phyloP scores from a whole-genome alignment of 164 flowering plant species.

The Chloranthus sessilifolius region DNA sequence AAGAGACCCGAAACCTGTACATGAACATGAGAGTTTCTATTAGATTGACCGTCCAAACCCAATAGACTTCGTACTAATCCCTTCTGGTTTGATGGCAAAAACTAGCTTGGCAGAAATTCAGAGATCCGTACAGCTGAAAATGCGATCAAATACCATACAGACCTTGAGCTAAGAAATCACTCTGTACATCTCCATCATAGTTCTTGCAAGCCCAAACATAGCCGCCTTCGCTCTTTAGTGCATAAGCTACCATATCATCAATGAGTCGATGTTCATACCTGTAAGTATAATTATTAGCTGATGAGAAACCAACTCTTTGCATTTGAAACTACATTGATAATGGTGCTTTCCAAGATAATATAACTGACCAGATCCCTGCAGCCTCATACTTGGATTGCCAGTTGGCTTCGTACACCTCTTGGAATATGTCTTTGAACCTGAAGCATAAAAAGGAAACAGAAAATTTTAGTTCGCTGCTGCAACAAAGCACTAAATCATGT shows the following conservation, averaged over 20 bases:
- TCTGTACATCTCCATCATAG: slow-evolving; percentile 98
- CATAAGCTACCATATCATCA: slow-evolving; percentile 99
- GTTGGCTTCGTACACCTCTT: slow-evolving; percentile 67
- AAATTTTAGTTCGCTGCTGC: too few species aligned
- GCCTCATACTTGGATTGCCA: slow-evolving; percentile 82
- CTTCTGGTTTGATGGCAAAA: too few species aligned
- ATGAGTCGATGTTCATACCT: slow-evolving; percentile 98
- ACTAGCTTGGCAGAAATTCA: too few species aligned
- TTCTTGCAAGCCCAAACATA: slow-evolving; percentile 99
- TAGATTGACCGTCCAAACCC: too few species aligned
- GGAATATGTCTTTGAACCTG: slow-evolving; percentile 83
- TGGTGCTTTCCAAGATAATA: background rate
- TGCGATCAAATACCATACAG: too few species aligned
- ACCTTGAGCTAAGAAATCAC: slow-evolving; percentile 99
- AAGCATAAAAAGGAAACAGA: slow-evolving; percentile 4
- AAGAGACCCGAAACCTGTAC: slow-evolving; percentile 93
- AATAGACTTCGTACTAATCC: too few species aligned
- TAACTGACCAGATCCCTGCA: slow-evolving; percentile 79
- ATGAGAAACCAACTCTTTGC: too few species aligned
- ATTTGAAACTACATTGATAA: too few species aligned
- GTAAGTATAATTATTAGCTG: slow-evolving; percentile 7
- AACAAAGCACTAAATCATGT: too few species aligned
- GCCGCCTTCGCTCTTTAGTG: slow-evolving; percentile 93
- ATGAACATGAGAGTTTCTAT: too few species aligned
- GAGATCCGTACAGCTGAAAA: too few species aligned